Conservation (phyloP, 306 rosid genomes). For the Pterocarpus santalinus region DNA sequence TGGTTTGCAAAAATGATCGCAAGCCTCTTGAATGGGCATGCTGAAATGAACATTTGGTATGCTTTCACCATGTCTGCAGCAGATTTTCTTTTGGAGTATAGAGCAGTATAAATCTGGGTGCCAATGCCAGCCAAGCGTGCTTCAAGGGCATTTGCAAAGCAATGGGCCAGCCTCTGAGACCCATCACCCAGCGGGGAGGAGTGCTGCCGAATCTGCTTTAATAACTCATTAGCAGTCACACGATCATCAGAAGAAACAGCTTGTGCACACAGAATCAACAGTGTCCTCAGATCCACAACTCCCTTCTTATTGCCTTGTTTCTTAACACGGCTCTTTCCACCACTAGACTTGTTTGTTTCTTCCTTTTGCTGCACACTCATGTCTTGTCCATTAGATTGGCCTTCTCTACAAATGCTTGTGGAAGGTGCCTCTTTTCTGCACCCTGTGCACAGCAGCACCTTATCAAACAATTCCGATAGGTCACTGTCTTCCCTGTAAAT, state of each 20-base stretch:
- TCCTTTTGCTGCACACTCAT: slow-evolving; percentile 49
- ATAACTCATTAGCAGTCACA: slow-evolving; percentile 54
- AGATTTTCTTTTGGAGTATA: slow-evolving; percentile 54
- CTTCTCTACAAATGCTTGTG: neutral
- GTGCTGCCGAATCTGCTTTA: slow-evolving; percentile 68
- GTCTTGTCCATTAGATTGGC: slow-evolving; percentile 33
- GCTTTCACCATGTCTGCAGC: slow-evolving; percentile 69
- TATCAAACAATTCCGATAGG: slow-evolving; percentile 67
- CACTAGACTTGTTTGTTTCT: slow-evolving; percentile 43
- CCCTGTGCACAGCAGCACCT: slow-evolving; percentile 50
- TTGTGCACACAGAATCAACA: slow-evolving; percentile 64
- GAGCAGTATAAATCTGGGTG: slow-evolving; percentile 58
- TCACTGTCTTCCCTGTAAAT: slow-evolving; percentile 60
- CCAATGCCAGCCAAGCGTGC: slow-evolving; percentile 75
- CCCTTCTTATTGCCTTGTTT: slow-evolving; percentile 52
- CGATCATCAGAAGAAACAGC: slow-evolving; percentile 69
- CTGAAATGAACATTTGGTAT: slow-evolving; percentile 58
- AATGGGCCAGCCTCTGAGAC: slow-evolving; percentile 69
- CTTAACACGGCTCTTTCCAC: slow-evolving; percentile 53
- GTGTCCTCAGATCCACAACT: slow-evolving; percentile 64
- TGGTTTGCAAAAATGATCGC: slow-evolving; percentile 59
- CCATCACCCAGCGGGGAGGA: slow-evolving; percentile 68
- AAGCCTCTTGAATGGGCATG: slow-evolving; percentile 67
- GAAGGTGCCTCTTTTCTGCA: slow-evolving; percentile 31
- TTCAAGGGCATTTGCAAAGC: slow-evolving; percentile 71